Conservation (phyloP, 176 grass and related monocot species). For the Luzula sylvatica region DNA sequence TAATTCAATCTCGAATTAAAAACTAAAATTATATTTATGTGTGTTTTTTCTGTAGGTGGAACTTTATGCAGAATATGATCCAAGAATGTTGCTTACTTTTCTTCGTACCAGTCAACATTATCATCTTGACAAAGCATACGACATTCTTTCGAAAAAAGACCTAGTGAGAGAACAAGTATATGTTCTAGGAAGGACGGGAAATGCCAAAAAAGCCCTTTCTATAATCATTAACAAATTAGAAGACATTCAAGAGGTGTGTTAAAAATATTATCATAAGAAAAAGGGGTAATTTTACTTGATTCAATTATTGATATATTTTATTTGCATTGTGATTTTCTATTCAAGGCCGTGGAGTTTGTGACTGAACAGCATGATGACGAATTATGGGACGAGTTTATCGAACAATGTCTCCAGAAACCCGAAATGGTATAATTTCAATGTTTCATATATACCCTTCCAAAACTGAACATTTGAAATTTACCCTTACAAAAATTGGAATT, state of each 20-base stretch:
- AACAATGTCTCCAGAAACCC: conserved; percentile 73
- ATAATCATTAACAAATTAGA: conserved; percentile 91
- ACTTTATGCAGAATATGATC: conserved; percentile 91
- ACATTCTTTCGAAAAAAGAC: conserved; percentile 58
- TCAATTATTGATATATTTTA: neutral
- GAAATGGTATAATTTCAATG: conserved; percentile 73
- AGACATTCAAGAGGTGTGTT: conserved; percentile 68
- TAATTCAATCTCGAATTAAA: conserved; percentile 2
- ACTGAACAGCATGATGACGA: conserved; percentile 89
- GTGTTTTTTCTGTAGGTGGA: conserved; percentile 44
- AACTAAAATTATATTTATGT: neutral
- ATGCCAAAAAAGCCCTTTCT: conserved; percentile 89
- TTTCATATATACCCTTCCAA: neutral
- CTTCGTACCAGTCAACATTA: conserved; percentile 92
- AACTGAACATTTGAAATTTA: too few species aligned
- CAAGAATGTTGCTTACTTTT: conserved; percentile 75
- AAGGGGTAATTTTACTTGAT: neutral
- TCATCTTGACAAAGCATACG: conserved; percentile 93
- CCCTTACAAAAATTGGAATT: conserved; percentile 1
- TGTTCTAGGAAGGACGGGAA: conserved; percentile 95
- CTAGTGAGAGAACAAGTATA: conserved; percentile 80
- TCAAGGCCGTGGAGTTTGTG: conserved; percentile 97
- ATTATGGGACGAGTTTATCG: conserved; percentile 89
- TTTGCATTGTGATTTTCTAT: conserved; percentile 6
- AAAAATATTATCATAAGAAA: conserved; percentile 12